Evolutionary conservation across 495 filamentous ascomycete genomes (phyloP).

Genomic region (Penicillium macrosclerotiorum): DNA sequence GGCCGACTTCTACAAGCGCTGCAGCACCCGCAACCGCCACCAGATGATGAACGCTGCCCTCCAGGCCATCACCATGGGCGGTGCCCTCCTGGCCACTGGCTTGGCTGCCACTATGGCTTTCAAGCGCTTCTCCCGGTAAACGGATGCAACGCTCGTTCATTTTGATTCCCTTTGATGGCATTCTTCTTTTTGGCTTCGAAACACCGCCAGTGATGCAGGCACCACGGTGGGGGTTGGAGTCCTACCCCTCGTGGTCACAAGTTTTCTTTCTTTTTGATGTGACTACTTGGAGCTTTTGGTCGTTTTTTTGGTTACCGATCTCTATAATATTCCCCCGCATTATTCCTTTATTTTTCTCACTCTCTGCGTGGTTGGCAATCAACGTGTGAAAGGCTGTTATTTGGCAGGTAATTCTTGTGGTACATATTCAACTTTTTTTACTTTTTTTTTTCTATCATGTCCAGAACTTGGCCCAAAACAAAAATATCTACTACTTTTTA

Average conservation of each 20-base stretch:
- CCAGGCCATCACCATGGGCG: slow-evolving; percentile 49
- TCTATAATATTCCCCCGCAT: slow-evolving; percentile 16
- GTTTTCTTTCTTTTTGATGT: neutral
- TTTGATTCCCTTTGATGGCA: slow-evolving; percentile 2
- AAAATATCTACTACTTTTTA: too few species aligned
- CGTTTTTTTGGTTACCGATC: neutral
- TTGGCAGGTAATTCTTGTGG: slow-evolving; percentile 11
- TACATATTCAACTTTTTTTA: slow-evolving; percentile 12
- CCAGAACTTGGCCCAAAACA: too few species aligned
- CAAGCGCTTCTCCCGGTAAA: slow-evolving; percentile 43
- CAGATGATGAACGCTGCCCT: slow-evolving; percentile 62
- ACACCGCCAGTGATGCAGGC: slow-evolving; percentile 20
- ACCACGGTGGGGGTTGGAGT: slow-evolving; percentile 3
- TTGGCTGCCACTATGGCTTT: slow-evolving; percentile 39
- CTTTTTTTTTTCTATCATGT: slow-evolving; percentile 2
- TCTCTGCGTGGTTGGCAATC: slow-evolving; percentile 5
- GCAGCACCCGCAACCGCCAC: slow-evolving; percentile 54
- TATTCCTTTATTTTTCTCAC: too few species aligned
- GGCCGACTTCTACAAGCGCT: slow-evolving; percentile 59
- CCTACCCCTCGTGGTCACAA: neutral
- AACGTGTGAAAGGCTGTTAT: neutral
- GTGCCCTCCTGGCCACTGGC: slow-evolving; percentile 41
- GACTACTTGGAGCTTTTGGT: slow-evolving; percentile 1
- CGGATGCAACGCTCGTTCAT: neutral
- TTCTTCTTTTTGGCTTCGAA: slow-evolving; percentile 9